These are phyloP conservation scores for Trypanosoma caninum DNA, from an alignment of 208 protist species.

Conservation along the genomic window DNA sequence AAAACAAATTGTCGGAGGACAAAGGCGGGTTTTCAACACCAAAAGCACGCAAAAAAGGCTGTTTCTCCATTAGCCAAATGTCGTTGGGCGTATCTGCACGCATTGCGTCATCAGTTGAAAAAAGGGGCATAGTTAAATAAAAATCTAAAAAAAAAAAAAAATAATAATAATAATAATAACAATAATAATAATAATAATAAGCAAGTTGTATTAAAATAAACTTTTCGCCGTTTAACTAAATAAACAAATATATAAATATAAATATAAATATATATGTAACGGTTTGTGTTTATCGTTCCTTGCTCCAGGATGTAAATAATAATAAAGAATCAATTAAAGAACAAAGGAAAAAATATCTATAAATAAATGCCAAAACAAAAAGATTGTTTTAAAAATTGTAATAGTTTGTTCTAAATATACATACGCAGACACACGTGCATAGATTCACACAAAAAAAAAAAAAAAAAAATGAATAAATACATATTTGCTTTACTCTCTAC, in stretches of 20 bases:
- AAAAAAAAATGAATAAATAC: not conserved
- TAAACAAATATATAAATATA: not conserved
- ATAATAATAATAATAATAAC: not conserved
- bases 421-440: not conserved
- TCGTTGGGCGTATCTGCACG: too few relatives aligned
- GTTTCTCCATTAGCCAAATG: too few relatives aligned
- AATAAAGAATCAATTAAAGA: not conserved
- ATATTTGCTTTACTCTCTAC: too few relatives aligned
- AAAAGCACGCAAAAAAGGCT: too few relatives aligned
- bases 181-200: not conserved
- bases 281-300: not conserved
- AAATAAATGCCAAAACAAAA: conserved; percentile 10
- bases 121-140: too few relatives aligned
- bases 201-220: not conserved
- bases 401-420: not conserved
- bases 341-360: conserved; percentile 18
- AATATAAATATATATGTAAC: not conserved
- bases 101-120: too few relatives aligned
- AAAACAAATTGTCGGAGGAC: too few relatives aligned
- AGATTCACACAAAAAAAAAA: not conserved
- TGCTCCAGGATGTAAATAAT: not conserved
- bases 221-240: too few relatives aligned
- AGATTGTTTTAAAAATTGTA: not conserved
- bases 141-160: not conserved
- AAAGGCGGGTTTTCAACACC: too few relatives aligned